Evolutionary conservation across 306 rosid genomes (phyloP), one percentile per base, ranked within the genome.

Genomic region (Prunus campanulata): DNA sequence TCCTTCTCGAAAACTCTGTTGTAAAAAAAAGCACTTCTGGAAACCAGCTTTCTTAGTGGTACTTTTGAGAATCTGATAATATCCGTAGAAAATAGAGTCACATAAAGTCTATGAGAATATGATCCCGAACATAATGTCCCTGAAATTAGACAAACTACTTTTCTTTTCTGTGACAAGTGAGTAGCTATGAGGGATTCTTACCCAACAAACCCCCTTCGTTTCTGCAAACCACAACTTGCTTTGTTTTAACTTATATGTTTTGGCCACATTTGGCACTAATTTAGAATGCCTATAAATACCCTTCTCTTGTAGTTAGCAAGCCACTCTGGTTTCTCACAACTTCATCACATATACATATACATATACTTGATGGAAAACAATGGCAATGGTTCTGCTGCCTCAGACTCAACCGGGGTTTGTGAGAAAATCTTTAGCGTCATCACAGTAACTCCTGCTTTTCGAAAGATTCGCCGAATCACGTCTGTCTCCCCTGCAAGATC

Each of bases 351-450:
- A 14, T 27, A 14, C 3, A 12, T 15, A 62, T 25, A 25, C 2
- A 25, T 35, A 6, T n/a, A 71, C 47, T 73, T 64, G n/a, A 85
- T 90, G 93, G 90, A 71, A 11, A 79, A 75, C 24, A 76, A 84
- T 52, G 69, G 56, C 16, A 60, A 16, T 30, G 39, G 10, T 42
- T 4, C 68, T 24, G 29, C 70, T 65, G 15, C 42, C 14, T 39
- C 75, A 11, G 22, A 77, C 30, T 78, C 93, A 18, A 49, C 64
- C 18, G 83, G 87, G 11, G 70, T 68, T 46, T 87, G 92, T 81
- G 74, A 44, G 69, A 92, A 84, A 83, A 74, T 90, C 75, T 87
- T 86, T 54, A 66, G 47, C n/a, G 88, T 81, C 59, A 29, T 91
- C 18, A 11, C 76, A 54, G 77, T 46, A 74, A 57, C 55, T 42